These are phyloP conservation scores for Salix dunnii DNA, from an alignment of 345 rosid genomes.

Conservation along the genomic window DNA sequence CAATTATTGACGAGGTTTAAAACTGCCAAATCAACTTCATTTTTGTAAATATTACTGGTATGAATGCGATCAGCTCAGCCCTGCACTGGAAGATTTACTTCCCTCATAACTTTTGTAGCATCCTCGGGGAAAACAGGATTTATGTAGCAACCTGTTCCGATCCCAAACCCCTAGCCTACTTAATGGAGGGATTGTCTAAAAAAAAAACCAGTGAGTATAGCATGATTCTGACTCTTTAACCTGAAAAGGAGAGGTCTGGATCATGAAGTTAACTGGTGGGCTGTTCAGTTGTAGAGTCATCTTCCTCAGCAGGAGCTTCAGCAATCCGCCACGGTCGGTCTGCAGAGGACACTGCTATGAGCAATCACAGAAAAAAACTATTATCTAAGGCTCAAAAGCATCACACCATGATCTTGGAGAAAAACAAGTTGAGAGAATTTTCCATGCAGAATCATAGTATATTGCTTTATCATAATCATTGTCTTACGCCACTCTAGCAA, in stretches of 20 bases:
- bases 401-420: neutral
- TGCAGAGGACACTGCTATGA: conserved; percentile 20
- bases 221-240: conserved; percentile 35
- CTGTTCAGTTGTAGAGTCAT: conserved; percentile 51
- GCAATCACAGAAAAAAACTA: neutral
- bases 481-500: neutral
- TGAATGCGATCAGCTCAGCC: conserved; percentile 5
- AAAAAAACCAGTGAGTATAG: conserved; percentile 73
- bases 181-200: conserved; percentile 70
- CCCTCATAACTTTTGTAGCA: conserved; percentile 69
- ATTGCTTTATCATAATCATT: neutral
- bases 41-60: neutral
- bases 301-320: conserved; percentile 70
- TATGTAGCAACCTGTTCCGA: conserved; percentile 75
- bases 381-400: too few relatives aligned
- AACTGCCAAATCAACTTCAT: too few relatives aligned
- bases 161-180: conserved; percentile 73
- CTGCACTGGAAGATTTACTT: conserved; percentile 33
- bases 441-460: neutral
- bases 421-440: neutral
- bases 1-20: too few relatives aligned
- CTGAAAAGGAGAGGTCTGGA: conserved; percentile 70
- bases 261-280: conserved; percentile 85
- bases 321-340: conserved; percentile 74
- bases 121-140: conserved; percentile 88